These are phyloP conservation scores for Plasmodium billcollinsi DNA, from an alignment of 169 alveolate species.

Conservation along the genomic window DNA sequence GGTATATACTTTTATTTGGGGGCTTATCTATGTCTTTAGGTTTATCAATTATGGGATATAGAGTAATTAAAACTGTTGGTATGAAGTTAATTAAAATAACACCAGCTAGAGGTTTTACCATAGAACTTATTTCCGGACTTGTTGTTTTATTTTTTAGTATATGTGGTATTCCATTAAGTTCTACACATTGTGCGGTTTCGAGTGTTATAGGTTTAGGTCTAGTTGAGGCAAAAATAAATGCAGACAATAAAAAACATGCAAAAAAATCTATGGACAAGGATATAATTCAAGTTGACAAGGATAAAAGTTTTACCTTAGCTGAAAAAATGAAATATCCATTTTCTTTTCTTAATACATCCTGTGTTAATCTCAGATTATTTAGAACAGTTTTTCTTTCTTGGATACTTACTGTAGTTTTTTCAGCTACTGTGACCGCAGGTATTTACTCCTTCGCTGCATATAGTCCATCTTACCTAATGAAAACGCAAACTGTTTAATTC, in stretches of 20 bases:
- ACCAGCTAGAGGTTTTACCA: constrained; percentile 90
- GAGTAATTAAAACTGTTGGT: constrained; percentile 87
- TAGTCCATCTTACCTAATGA: constrained; percentile 54
- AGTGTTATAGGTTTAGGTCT: constrained; percentile 90
- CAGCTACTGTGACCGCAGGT: constrained; percentile 73
- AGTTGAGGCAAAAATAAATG: constrained; percentile 73
- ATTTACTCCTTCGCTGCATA: constrained; percentile 74
- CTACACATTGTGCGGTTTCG: constrained; percentile 91
- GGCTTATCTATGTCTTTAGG: constrained; percentile 90
- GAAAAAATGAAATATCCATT: constrained; percentile 6
- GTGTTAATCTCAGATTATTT: constrained; percentile 68
- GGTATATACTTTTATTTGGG: constrained; percentile 88
- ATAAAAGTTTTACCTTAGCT: neutral
- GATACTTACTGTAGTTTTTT: constrained; percentile 52
- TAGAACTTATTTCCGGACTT: constrained; percentile 86
- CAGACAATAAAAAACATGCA: constrained; percentile 10
- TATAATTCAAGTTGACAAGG: neutral
- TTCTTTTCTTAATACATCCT: constrained; percentile 54
- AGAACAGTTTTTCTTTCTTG: constrained; percentile 70
- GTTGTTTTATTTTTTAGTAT: constrained; percentile 86
- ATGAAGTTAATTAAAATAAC: constrained; percentile 86
- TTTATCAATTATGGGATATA: constrained; percentile 87
- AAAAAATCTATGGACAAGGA: constrained; percentile 4
- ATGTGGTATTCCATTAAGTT: constrained; percentile 90
- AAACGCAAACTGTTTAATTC: neutral